phyloP scores from a whole-genome alignment of 192 early-diverging fungal genomes.

The Linderina pennispora region DNA sequence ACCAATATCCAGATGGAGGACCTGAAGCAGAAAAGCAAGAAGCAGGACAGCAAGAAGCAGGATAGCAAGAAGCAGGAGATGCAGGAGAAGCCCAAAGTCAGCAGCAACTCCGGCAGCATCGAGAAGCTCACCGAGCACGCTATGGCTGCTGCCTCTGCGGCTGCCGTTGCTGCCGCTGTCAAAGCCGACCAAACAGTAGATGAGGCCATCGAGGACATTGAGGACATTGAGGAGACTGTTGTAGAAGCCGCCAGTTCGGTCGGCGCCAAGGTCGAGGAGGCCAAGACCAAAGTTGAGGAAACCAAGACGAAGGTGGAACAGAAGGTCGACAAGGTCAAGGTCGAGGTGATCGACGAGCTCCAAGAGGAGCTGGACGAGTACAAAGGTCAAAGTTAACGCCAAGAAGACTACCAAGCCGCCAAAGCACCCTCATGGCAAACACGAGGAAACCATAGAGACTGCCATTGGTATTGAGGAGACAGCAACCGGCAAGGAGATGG shows the following conservation, averaged over 20 bases:
- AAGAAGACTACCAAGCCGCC: slow-evolving; percentile 29
- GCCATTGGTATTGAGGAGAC: no score
- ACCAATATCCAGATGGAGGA: slow-evolving; percentile 14
- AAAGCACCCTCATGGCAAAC: no score
- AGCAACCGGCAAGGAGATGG: background rate
- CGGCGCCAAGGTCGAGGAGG: no score
- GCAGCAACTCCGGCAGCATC: background rate
- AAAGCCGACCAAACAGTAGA: slow-evolving; percentile 1
- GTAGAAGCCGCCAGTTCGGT: slow-evolving; percentile 24
- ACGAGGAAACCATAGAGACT: no score
- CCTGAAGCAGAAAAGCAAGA: no score
- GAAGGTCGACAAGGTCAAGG: background rate
- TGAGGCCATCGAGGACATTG: no score
- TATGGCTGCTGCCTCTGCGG: background rate
- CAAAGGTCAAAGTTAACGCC: background rate
- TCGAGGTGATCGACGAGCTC: background rate
- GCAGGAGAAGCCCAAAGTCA: slow-evolving; percentile 3
- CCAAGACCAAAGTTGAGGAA: slow-evolving; percentile 2
- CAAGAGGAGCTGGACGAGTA: background rate
- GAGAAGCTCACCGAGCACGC: background rate
- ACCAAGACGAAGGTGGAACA: no score
- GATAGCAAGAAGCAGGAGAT: no score
- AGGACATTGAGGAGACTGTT: slow-evolving; percentile 26
- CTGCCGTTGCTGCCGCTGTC: slow-evolving; percentile 5
- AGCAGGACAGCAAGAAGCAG: no score